Percentiles rank a stretch among this genome's conserved stretches.
Conservation (phyloP, 2,329 filamentous ascomycete species). For the Pseudogymnoascus sp. region DNA sequence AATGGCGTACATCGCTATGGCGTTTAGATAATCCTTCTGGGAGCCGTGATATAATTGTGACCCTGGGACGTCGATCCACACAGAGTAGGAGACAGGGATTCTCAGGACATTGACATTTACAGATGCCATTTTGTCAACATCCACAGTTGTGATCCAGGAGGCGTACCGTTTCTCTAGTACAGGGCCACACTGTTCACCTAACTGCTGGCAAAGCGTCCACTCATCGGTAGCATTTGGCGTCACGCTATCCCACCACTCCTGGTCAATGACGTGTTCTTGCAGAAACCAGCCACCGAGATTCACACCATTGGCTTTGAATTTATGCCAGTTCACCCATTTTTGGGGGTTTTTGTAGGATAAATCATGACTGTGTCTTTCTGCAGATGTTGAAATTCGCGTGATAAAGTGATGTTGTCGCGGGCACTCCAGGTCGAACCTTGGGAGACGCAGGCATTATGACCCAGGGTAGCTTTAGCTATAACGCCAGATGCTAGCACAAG, state of each 20-base stretch:
- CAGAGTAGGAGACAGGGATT: slow-evolving; percentile 31
- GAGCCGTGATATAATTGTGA: slow-evolving; percentile 27
- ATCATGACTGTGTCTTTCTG: not conserved
- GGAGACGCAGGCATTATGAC: not conserved
- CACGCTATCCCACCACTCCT: slow-evolving; percentile 30
- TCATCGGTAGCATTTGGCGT: slow-evolving; percentile 23
- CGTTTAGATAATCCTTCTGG: slow-evolving; percentile 25
- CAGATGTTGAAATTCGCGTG: not conserved
- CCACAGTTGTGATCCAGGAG: slow-evolving; percentile 24
- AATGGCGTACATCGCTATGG: slow-evolving; percentile 30
- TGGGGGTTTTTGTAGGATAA: not conserved
- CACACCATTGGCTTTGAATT: slow-evolving; percentile 17
- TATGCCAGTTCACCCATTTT: slow-evolving; percentile 15
- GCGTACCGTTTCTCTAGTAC: slow-evolving; percentile 26
- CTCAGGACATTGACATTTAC: slow-evolving; percentile 27
- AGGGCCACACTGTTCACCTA: slow-evolving; percentile 24
- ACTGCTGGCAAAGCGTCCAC: slow-evolving; percentile 27
- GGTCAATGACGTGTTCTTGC: slow-evolving; percentile 25
- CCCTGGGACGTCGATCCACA: slow-evolving; percentile 30
- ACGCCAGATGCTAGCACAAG: not conserved
- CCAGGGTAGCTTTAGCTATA: not conserved
- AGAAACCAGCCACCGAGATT: slow-evolving; percentile 29
- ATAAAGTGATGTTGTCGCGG: not conserved
- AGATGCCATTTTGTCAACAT: slow-evolving; percentile 28
- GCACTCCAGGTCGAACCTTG: not conserved